Conservation (phyloP, 371 early-diverging fungal genomes). For the Amoeboradix gromovi region DNA sequence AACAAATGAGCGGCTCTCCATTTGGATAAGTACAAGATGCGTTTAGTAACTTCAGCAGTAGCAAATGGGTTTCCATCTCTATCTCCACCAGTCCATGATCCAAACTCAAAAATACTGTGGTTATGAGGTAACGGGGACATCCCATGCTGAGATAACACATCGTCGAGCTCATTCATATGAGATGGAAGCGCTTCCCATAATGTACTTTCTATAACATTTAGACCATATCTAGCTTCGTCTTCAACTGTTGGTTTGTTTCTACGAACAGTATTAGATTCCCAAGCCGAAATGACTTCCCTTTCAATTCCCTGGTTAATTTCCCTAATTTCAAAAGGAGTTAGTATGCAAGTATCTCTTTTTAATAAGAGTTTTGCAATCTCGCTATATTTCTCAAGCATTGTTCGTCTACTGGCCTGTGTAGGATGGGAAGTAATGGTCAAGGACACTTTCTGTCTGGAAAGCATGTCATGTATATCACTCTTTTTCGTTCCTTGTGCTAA, state of each 20-base stretch:
- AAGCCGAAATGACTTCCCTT: constrained; percentile 6
- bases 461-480: constrained; percentile 5
- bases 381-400: constrained; percentile 7
- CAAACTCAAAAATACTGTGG: constrained; percentile 5
- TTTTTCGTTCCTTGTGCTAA: constrained; percentile 5
- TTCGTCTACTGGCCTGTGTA: constrained; percentile 8
- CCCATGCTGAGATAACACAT: constrained; percentile 5
- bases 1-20: constrained; percentile 9
- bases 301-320: constrained; percentile 2
- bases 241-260: constrained; percentile 7
- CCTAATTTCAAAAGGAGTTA: constrained; percentile 7
- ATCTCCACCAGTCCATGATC: constrained; percentile 10
- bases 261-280: constrained; percentile 10
- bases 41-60: constrained; percentile 7
- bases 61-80: constrained; percentile 10
- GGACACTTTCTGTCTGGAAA: constrained; percentile 5
- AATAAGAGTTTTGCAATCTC: constrained; percentile 7
- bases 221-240: constrained; percentile 9
- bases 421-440: constrained; percentile 9
- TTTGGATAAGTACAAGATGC: constrained; percentile 6
- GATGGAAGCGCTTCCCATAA: constrained; percentile 7
- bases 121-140: constrained; percentile 5
- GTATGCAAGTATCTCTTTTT: constrained; percentile 5
- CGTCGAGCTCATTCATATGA: constrained; percentile 5
- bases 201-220: constrained; percentile 7